Conservation (phyloP, 768 basidiomycete species). For the Russula emetica region DNA sequence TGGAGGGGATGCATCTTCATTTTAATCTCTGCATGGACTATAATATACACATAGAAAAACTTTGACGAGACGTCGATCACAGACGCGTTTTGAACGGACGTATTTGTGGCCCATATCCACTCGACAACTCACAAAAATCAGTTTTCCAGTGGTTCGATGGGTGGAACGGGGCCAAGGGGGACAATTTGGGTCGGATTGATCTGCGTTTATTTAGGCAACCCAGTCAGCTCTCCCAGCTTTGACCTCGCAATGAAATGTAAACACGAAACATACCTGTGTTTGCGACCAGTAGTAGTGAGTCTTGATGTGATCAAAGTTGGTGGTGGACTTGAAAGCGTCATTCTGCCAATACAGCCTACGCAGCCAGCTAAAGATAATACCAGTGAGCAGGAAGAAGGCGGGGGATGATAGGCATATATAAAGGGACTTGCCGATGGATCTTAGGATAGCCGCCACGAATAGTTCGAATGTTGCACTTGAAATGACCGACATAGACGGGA, state of each 20-base stretch:
- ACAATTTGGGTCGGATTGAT: conserved; percentile 79
- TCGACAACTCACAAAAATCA: not conserved
- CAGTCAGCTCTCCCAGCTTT: not conserved
- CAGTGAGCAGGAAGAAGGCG: not conserved
- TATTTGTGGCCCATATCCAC: not conserved
- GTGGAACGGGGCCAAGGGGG: conserved; percentile 65
- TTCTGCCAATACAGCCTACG: conserved; percentile 89
- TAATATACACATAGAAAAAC: not conserved
- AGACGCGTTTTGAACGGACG: not conserved
- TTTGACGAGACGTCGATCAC: not conserved
- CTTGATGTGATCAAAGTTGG: conserved; percentile 88
- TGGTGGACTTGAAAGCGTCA: conserved; percentile 79
- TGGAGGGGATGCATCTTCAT: not conserved
- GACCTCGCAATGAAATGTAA: not conserved
- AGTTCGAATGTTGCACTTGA: conserved; percentile 87
- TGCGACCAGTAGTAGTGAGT: conserved; percentile 70
- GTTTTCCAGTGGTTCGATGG: conserved; percentile 52
- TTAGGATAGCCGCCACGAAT: conserved; percentile 86
- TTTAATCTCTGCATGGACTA: not conserved
- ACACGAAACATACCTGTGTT: conserved; percentile 22
- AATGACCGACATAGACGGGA: conserved; percentile 84
- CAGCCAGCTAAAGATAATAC: conserved; percentile 54
- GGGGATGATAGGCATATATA: not conserved
- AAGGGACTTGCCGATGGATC: conserved; percentile 53
- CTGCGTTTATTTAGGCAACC: conserved; percentile 36